Evolutionary conservation across 768 basidiomycete species (phyloP), one percentile per base, ranked within the genome.

Genomic region (Phylloporus sp.): DNA sequence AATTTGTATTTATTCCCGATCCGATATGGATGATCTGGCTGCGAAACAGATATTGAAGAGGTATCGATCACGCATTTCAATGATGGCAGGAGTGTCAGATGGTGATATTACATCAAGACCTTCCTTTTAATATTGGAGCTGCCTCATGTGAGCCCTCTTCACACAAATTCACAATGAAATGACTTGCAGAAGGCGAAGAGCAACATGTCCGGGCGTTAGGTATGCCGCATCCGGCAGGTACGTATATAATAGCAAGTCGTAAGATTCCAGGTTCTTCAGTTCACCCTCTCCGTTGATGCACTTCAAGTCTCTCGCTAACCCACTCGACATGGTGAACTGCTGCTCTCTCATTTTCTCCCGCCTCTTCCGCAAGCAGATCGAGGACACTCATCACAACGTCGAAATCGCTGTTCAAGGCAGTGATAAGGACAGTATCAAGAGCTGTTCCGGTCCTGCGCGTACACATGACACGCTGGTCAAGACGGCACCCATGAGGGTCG

Each of bases 101-200:
- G 49, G 61, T 65, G 58, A 67, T 61, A 69, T 70, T 69, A 69
- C 70, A 55, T 69, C 66, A 71, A 59, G 53, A 29, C 18, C 39
- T 51, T 59, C 42, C 50, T 46, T 51, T 64, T 64, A 56, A 63
- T 59, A 51, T 62, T 59, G 57, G 54, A 62, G 41, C 41, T 23
- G 56, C 65, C 65, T 67, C 65, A 58, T 67, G 61, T 49, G 45
- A 16, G 58, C 36, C 61, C 52, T 54, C 54, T 53, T 54, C 45
- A 51, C 56, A 50, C 56, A 43, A 45, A 56, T 48, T 62, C 62
- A 55, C 59, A 38, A 53, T 53, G 56, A 54, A 47, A 44, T 49
- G 50, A 51, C 36, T 60, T 47, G 31, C 51, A 50, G 55, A 55
- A 13, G 46, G 49, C 49, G 56, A 35, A 43, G 10, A 34, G 24